These are phyloP conservation scores for Osmozyma mogii DNA, from an alignment of 805 yeast species.

Conservation along the genomic window DNA sequence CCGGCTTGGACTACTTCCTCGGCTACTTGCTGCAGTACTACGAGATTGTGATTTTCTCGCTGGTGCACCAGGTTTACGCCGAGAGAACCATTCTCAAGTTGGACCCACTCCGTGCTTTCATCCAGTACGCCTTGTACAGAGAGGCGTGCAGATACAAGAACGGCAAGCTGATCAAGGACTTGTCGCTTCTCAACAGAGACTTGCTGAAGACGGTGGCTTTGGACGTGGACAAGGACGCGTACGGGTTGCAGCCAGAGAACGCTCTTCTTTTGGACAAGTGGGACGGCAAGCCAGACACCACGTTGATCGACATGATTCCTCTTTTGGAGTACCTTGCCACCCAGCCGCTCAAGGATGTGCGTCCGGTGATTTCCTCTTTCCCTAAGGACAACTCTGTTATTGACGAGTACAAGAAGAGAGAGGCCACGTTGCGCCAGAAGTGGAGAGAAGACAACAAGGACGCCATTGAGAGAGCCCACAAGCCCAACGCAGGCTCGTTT, in stretches of 20 bases:
- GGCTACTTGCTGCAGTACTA: slow-evolving; percentile 93
- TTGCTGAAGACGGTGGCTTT: slow-evolving; percentile 69
- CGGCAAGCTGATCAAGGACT: slow-evolving; percentile 84
- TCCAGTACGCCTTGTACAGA: slow-evolving; percentile 78
- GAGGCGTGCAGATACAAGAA: slow-evolving; percentile 89
- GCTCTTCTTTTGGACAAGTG: slow-evolving; percentile 81
- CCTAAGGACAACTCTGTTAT: slow-evolving; percentile 59
- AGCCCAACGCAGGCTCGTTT: slow-evolving; percentile 42
- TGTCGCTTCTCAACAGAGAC: slow-evolving; percentile 86
- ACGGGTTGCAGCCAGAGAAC: slow-evolving; percentile 84
- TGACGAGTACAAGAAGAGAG: slow-evolving; percentile 76
- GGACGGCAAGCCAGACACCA: slow-evolving; percentile 81
- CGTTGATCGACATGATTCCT: slow-evolving; percentile 74
- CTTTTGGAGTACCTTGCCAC: slow-evolving; percentile 92
- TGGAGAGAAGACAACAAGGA: slow-evolving; percentile 49
- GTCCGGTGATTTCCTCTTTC: slow-evolving; percentile 77
- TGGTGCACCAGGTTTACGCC: slow-evolving; percentile 77
- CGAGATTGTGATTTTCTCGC: slow-evolving; percentile 87
- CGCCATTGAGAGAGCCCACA: slow-evolving; percentile 20
- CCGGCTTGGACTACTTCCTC: slow-evolving; percentile 93
- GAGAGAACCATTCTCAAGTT: slow-evolving; percentile 80
- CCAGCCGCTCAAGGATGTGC: slow-evolving; percentile 76
- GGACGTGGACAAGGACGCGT: slow-evolving; percentile 69
- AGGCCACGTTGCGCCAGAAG: slow-evolving; percentile 60
- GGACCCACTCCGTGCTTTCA: slow-evolving; percentile 87